Conservation (phyloP, 129 eudicot species). For the Pulicaria dysenterica region DNA sequence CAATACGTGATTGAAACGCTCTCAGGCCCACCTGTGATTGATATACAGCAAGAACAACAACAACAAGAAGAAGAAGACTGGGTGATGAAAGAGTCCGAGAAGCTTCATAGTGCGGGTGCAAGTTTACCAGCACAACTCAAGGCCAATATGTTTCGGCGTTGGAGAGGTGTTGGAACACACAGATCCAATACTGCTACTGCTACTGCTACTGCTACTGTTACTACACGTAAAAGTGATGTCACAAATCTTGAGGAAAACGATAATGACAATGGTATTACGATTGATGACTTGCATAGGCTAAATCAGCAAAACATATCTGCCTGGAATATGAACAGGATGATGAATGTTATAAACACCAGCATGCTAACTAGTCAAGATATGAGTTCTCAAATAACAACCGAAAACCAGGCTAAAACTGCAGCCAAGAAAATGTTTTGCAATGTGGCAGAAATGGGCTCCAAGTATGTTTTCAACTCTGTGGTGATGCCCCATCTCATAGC, state of each 20-base stretch:
- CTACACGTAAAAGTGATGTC: not conserved
- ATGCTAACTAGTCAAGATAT: slow-evolving; percentile 58
- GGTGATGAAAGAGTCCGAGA: slow-evolving; percentile 40
- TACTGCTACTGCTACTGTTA: too few species aligned
- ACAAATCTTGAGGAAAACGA: slow-evolving; percentile 22
- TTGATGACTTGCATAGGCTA: slow-evolving; percentile 61
- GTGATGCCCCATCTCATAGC: not conserved
- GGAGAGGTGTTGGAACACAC: slow-evolving; percentile 40
- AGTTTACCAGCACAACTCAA: slow-evolving; percentile 51
- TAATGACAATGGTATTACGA: slow-evolving; percentile 47
- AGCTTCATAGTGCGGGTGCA: slow-evolving; percentile 53
- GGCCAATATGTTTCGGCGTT: slow-evolving; percentile 44
- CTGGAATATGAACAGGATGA: slow-evolving; percentile 74
- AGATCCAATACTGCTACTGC: slow-evolving; percentile 24
- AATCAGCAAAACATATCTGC: slow-evolving; percentile 72
- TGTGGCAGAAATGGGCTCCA: slow-evolving; percentile 77
- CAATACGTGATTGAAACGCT: slow-evolving; percentile 50
- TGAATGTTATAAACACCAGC: slow-evolving; percentile 53
- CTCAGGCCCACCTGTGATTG: slow-evolving; percentile 42
- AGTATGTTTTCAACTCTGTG: slow-evolving; percentile 38
- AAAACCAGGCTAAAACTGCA: slow-evolving; percentile 65
- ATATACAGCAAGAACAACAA: slow-evolving; percentile 25
- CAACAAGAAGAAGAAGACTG: slow-evolving; percentile 37
- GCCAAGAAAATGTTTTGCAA: slow-evolving; percentile 75
- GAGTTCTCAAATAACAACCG: slow-evolving; percentile 56